Evolutionary conservation across 139 green algal species (phyloP).

Genomic region (Auxenochlorella protothecoides): DNA sequence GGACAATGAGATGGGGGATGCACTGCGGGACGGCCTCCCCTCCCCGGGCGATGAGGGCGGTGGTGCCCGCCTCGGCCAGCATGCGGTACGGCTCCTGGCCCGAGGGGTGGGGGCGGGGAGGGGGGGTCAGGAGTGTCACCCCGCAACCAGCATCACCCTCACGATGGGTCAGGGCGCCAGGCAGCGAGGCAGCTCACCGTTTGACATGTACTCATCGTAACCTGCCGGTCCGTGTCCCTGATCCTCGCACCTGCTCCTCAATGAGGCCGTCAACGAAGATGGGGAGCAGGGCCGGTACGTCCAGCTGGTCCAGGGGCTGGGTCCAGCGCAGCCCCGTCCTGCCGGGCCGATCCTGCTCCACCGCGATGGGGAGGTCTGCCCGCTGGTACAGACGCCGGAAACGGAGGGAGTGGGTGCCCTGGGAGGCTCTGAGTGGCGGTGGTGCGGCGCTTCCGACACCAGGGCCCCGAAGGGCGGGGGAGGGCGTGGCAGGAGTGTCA

Average conservation of each 20-base stretch:
- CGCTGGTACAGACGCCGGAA: conserved; percentile 80
- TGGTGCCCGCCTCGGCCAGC: conserved; percentile 54
- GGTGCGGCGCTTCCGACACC: too few relatives aligned
- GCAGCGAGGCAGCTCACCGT: not conserved
- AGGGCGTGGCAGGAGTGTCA: too few relatives aligned
- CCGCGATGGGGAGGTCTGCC: conserved; percentile 64
- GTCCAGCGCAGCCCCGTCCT: conserved; percentile 83
- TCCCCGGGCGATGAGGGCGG: conserved; percentile 40
- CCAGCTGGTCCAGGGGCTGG: conserved; percentile 62
- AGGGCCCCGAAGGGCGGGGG: too few relatives aligned
- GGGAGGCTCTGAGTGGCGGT: not conserved
- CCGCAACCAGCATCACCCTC: too few relatives aligned
- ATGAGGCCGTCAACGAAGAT: conserved; percentile 85
- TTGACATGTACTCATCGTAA: too few relatives aligned
- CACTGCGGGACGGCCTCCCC: conserved; percentile 66
- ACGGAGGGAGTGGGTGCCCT: not conserved
- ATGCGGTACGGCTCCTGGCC: conserved; percentile 70
- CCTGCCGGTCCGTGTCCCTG: too few relatives aligned
- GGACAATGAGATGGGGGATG: conserved; percentile 83
- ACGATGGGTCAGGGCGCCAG: too few relatives aligned
- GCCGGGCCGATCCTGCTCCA: conserved; percentile 56
- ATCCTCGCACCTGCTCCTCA: conserved; percentile 46
- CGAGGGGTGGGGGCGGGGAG: not conserved
- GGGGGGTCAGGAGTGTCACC: too few relatives aligned
- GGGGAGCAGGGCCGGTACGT: conserved; percentile 84